phyloP scores from a whole-genome alignment of 768 basidiomycete species.

The Vararia minispora region DNA sequence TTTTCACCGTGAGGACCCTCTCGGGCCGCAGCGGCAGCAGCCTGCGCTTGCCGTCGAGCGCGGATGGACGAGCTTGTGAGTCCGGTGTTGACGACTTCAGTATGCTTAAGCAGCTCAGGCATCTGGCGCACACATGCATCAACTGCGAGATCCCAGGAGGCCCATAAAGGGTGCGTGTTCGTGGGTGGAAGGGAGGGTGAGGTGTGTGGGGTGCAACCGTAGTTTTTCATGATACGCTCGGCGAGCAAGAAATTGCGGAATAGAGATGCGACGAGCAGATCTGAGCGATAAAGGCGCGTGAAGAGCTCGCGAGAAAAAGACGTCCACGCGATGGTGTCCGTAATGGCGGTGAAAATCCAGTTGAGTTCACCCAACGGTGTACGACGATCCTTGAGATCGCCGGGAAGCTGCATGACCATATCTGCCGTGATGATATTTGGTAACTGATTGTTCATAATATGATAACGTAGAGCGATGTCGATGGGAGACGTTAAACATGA shows the following conservation, averaged over 20 bases:
- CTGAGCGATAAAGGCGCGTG: conserved; percentile 88
- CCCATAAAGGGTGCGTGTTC: conserved; percentile 96
- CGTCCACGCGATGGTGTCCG: conserved; percentile 99
- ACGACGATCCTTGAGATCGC: conserved; percentile 91
- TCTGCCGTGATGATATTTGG: conserved; percentile 74
- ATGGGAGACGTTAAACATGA: conserved; percentile 97
- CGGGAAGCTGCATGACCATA: conserved; percentile 91
- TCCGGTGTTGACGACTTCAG: conserved; percentile 13
- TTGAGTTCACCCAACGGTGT: conserved; percentile 98
- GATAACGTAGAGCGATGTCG: conserved; percentile 92
- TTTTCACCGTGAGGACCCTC: conserved; percentile 23
- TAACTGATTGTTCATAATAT: conserved; percentile 82
- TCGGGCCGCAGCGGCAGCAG: conserved; percentile 6
- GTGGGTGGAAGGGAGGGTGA: conserved; percentile 86
- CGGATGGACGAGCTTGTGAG: conserved; percentile 15
- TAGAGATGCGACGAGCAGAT: conserved; percentile 89
- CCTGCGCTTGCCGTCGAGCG: conserved; percentile 17
- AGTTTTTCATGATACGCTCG: conserved; percentile 95
- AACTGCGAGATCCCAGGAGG: conserved; percentile 95
- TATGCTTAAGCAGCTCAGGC: conserved; percentile 57
- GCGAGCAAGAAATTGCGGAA: conserved; percentile 97
- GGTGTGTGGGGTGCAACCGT: conserved; percentile 93
- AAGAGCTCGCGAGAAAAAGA: conserved; percentile 91
- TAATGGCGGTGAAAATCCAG: conserved; percentile 99
- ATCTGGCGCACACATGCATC: conserved; percentile 90